Percentiles rank a stretch among this genome's conserved stretches.
phyloP scores from a whole-genome alignment of 139 green algal genomes.

The Penium margaritaceum region DNA sequence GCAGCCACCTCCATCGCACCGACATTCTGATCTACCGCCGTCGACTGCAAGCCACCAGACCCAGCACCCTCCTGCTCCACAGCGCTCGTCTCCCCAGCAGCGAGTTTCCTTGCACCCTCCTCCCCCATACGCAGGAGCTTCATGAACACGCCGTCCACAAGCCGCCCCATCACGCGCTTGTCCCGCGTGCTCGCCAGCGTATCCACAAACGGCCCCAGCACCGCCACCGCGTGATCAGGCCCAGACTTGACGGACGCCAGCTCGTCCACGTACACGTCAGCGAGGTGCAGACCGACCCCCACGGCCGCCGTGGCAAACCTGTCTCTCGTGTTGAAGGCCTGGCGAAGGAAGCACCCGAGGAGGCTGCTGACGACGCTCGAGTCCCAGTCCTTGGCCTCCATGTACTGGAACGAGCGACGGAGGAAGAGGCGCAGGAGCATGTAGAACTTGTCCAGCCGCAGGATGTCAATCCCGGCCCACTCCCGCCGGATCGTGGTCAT shows the following conservation, averaged over 20 bases:
- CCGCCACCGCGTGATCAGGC: conserved; percentile 35
- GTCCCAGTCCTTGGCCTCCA: conserved; percentile 52
- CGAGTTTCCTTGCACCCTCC: neutral
- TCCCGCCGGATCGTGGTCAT: conserved; percentile 58
- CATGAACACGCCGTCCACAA: conserved; percentile 7
- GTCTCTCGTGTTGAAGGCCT: conserved; percentile 11
- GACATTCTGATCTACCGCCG: too few species aligned
- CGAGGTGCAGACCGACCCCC: conserved; percentile 44
- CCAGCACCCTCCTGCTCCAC: neutral
- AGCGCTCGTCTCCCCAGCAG: neutral
- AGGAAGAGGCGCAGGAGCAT: conserved; percentile 77
- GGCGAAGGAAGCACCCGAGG: neutral
- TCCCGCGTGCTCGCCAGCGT: conserved; percentile 9
- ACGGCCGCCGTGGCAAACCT: conserved; percentile 5
- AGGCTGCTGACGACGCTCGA: conserved; percentile 1
- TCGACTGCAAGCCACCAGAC: neutral
- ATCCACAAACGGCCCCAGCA: conserved; percentile 57
- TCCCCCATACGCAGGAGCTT: neutral
- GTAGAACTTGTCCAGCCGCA: conserved; percentile 89
- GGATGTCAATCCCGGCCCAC: conserved; percentile 79
- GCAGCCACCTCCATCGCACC: too few species aligned
- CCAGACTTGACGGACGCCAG: neutral
- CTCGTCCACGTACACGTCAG: conserved; percentile 71
- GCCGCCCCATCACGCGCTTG: conserved; percentile 6
- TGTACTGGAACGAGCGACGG: conserved; percentile 38